These are phyloP conservation scores for Stentor coeruleus DNA, from an alignment of 73 alveolate species.

Conservation along the genomic window DNA sequence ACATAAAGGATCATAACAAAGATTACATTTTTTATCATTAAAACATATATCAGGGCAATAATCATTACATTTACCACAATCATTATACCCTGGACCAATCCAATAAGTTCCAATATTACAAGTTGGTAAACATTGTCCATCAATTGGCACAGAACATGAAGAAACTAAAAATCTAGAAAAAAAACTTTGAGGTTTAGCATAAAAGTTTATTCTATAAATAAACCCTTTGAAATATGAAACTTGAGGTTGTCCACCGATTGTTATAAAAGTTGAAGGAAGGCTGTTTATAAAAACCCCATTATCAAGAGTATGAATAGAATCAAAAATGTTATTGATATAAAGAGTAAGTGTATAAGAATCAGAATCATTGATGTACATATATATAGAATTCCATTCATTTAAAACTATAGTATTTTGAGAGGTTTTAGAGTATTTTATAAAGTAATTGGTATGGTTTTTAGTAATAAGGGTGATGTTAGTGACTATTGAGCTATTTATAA, in stretches of 20 bases:
- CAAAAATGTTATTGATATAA: too few relatives aligned
- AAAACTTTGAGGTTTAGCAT: neutral
- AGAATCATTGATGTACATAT: too few relatives aligned
- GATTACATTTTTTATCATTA: neutral
- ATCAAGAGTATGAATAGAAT: too few relatives aligned
- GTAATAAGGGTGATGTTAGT: too few relatives aligned
- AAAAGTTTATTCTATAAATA: neutral
- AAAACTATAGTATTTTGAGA: too few relatives aligned
- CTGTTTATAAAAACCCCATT: too few relatives aligned
- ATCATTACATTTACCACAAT: neutral
- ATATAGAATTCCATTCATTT: too few relatives aligned
- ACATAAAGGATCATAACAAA: neutral
- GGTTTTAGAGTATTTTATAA: too few relatives aligned
- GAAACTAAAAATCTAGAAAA: neutral
- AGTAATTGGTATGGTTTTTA: too few relatives aligned
- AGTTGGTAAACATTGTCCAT: neutral
- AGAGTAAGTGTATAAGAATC: too few relatives aligned
- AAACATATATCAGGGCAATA: neutral
- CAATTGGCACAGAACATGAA: neutral
- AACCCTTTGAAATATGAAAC: neutral
- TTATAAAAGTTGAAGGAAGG: too few relatives aligned
- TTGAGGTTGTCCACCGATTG: neutral
- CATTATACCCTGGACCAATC: conserved; percentile 12
- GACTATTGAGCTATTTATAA: too few relatives aligned
- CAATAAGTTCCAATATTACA: neutral